Percentiles rank a stretch among this genome's conserved stretches.
Conservation (phyloP, 1,284 basidiomycete genomes). For the Anthracocystis setariae region DNA sequence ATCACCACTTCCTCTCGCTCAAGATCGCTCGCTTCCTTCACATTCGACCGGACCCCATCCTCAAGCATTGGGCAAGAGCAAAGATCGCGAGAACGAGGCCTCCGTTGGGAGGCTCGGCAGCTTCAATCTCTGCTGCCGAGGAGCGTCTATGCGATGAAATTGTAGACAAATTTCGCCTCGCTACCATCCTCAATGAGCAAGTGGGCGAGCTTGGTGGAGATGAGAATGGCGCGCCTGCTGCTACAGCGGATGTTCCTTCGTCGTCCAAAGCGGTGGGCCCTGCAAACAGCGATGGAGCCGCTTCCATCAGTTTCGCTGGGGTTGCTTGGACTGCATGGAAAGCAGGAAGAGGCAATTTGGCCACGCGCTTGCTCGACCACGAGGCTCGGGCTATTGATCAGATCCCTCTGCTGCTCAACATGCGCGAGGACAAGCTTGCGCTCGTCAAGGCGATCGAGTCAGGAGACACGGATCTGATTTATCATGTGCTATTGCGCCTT, state of each 20-base stretch:
- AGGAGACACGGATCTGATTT: slow-evolving; percentile 86
- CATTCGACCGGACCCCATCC: slow-evolving; percentile 83
- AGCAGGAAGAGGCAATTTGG: slow-evolving; percentile 82
- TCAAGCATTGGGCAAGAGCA: slow-evolving; percentile 94
- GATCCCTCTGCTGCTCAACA: slow-evolving; percentile 87
- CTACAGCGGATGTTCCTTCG: not conserved
- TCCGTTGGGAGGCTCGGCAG: slow-evolving; percentile 21
- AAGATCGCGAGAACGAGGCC: slow-evolving; percentile 80
- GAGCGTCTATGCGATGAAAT: slow-evolving; percentile 82
- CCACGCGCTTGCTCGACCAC: slow-evolving; percentile 91
- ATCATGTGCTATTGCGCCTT: slow-evolving; percentile 48
- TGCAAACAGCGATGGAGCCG: slow-evolving; percentile 9
- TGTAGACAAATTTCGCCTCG: slow-evolving; percentile 82
- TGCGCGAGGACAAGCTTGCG: slow-evolving; percentile 93
- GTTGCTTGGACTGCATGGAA: slow-evolving; percentile 95
- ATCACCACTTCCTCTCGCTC: slow-evolving; percentile 88
- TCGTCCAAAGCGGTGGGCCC: slow-evolving; percentile 1
- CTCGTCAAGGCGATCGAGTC: slow-evolving; percentile 90
- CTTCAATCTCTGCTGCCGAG: slow-evolving; percentile 70
- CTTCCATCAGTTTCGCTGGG: slow-evolving; percentile 85
- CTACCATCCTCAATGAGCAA: slow-evolving; percentile 67
- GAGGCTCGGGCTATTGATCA: slow-evolving; percentile 90
- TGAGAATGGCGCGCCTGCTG: not conserved
- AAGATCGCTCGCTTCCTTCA: slow-evolving; percentile 87
- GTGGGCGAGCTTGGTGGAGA: slow-evolving; percentile 26